Evolutionary conservation across 345 rosid species (phyloP).

Genomic region (Gossypium thurberi): DNA sequence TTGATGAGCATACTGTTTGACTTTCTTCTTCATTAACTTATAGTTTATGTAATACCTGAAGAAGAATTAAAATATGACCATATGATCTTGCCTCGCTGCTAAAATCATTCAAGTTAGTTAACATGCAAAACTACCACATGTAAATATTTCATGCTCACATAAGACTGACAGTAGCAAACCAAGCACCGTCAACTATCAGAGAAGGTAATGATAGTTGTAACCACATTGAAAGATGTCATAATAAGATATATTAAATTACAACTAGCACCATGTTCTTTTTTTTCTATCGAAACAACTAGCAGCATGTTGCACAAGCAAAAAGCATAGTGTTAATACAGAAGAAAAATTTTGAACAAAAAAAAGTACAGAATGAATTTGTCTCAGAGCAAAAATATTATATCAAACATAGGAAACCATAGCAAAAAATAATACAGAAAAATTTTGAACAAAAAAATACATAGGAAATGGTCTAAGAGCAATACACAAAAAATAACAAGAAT

Average conservation of each 20-base stretch:
- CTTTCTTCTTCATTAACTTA: conserved; percentile 90
- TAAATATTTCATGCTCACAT: background rate
- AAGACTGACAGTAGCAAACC: background rate
- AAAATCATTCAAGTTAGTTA: background rate
- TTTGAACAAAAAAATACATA: background rate
- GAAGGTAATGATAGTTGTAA: background rate
- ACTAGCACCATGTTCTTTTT: background rate
- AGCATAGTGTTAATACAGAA: background rate
- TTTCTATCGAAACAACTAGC: background rate
- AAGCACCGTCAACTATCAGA: background rate
- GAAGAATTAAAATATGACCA: background rate
- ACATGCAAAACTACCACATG: background rate
- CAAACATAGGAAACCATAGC: conserved; percentile 22
- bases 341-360: background rate
- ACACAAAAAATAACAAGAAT: background rate
- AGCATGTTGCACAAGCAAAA: background rate
- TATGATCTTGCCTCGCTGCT: background rate
- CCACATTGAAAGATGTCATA: background rate
- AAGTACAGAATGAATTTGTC: background rate
- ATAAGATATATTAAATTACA: background rate
- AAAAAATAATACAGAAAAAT: too few relatives aligned
- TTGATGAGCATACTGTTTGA: conserved; percentile 76
- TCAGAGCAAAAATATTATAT: background rate
- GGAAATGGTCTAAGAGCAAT: background rate
- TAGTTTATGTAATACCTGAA: conserved; percentile 89